phyloP scores from a whole-genome alignment of 2,329 filamentous ascomycete genomes.

The Colletotrichum noveboracense region DNA sequence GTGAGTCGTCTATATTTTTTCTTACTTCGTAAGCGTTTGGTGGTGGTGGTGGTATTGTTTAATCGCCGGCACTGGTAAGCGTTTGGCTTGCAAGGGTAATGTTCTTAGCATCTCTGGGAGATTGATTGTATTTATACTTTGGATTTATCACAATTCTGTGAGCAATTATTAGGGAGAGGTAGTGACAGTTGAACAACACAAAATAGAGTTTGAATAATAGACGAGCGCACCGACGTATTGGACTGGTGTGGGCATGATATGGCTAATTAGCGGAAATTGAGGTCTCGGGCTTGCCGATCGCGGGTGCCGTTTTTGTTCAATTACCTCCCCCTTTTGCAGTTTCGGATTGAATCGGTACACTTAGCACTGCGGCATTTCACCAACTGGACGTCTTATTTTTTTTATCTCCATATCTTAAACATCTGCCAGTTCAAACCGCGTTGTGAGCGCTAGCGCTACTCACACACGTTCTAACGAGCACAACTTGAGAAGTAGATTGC shows the following conservation, averaged over 20 bases:
- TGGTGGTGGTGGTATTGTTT: too few relatives aligned
- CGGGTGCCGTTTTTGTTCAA: neutral
- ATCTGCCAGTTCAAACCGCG: neutral
- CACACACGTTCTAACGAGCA: neutral
- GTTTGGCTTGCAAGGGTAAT: neutral
- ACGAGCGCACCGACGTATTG: neutral
- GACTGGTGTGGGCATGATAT: neutral
- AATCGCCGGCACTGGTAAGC: too few relatives aligned
- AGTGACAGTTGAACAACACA: neutral
- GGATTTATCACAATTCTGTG: neutral
- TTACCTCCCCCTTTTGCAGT: neutral
- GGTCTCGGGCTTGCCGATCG: neutral
- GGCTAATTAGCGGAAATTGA: neutral
- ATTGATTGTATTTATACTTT: neutral
- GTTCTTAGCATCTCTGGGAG: neutral
- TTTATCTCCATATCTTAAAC: rapidly evolving
- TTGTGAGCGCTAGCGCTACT: neutral
- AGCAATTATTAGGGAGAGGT: neutral
- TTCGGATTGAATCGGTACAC: neutral
- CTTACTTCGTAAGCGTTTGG: neutral
- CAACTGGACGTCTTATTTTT: neutral
- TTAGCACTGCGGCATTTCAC: neutral
- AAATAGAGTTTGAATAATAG: neutral
- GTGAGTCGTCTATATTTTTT: neutral
- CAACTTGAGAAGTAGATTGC: neutral